Evolutionary conservation across 176 grass and related monocot genomes (phyloP), one percentile per base, ranked within the genome.

Genomic region (Pontederia crassipes): DNA sequence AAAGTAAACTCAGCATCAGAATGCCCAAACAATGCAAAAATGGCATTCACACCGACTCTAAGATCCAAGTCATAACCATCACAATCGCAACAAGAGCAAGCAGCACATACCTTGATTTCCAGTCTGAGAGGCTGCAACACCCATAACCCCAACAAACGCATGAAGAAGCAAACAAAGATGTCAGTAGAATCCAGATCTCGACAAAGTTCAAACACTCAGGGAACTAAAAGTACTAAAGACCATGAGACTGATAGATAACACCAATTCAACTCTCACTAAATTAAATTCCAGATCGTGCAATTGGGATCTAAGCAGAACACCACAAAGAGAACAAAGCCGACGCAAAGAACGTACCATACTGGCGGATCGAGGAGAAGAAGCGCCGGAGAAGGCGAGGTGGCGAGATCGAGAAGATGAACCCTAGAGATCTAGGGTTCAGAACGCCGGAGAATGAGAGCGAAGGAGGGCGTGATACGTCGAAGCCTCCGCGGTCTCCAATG

Each of bases 81-180:
- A 28, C 48, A 50, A 50, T 20, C n/a, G 2, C 9, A 46, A 50
- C 47, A 10, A 65, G 11, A 29, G 50, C 13, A 54, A 74, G 10
- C 50, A 58, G 9, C 16, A 28, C 75, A 72, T 83, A 98, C 93
- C 93, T 98, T 98, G 84, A 98, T 98, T 74, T 98, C 93, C 74
- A 98, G 77, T 83, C 93, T 92, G 82, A 98, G 93, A 73, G 93
- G 93, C 93, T 98, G 88, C 71, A 4, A 9, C 20, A 8, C 56
- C 5, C 56, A 66, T 20, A 65, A 64, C 54, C 70, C 59, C 24
- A 71, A 64, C 58, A 69, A 69, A 65, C 73, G 17, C 17, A 85
- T 68, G 35, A 3, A 77, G 32, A 72, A 46, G 55, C 66, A 57
- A 82, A 70, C 10, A 16, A 45, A 72, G 71, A 61, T 28, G 54